Evolutionary conservation across 2,329 filamentous ascomycete species (phyloP).

Genomic region (Colletotrichum filicis): DNA sequence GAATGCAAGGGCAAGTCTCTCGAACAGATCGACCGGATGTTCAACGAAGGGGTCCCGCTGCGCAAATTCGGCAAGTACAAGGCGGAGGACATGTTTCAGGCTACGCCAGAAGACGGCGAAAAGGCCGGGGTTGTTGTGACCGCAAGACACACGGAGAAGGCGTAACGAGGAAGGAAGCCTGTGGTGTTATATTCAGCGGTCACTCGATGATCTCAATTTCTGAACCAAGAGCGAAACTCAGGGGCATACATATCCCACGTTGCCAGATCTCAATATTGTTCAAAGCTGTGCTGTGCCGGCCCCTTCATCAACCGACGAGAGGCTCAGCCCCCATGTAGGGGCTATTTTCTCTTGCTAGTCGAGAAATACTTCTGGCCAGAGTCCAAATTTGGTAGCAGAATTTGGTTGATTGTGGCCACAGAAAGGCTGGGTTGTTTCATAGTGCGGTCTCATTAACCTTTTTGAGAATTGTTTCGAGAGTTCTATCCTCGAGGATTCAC

Average conservation of each 20-base stretch:
- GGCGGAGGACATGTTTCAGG: conserved; percentile 15
- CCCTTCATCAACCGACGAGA: background rate
- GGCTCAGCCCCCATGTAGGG: background rate
- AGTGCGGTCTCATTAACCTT: background rate
- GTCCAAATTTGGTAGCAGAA: background rate
- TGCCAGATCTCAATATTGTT: background rate
- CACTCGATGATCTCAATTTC: background rate
- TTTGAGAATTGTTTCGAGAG: background rate
- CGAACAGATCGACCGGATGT: conserved; percentile 40
- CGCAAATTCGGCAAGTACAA: conserved; percentile 36
- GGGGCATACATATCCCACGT: background rate
- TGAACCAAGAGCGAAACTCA: background rate
- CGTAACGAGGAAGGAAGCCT: background rate
- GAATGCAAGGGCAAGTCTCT: conserved; percentile 41
- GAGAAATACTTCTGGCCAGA: background rate
- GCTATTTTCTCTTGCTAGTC: background rate
- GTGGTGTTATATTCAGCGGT: background rate
- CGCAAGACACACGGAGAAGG: conserved; percentile 20
- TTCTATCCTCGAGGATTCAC: no score
- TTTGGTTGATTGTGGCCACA: background rate
- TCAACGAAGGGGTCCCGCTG: conserved; percentile 35
- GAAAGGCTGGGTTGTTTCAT: background rate
- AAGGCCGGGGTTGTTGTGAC: conserved; percentile 8
- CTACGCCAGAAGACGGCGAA: background rate
- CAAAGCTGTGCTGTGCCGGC: background rate